A percentile compares a stretch with the other conserved stretches of the same genome.
Evolutionary conservation across 2,329 filamentous ascomycete genomes (phyloP).

Genomic region (Aspergillus calidoustus): DNA sequence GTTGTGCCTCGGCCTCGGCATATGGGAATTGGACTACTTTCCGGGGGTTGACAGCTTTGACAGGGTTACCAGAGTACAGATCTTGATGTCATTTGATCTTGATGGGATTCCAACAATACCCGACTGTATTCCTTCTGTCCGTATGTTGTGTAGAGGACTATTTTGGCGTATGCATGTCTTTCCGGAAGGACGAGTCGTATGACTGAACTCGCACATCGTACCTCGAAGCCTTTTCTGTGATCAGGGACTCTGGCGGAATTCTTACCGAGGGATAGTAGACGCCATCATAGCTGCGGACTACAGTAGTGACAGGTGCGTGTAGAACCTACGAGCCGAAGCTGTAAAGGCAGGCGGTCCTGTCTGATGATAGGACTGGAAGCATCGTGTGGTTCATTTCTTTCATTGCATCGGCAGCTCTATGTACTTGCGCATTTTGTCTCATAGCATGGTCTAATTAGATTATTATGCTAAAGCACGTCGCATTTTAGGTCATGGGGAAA

Average conservation of each 20-base stretch:
- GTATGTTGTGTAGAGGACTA: neutral
- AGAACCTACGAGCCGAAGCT: neutral
- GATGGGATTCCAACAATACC: neutral
- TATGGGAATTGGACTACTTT: neutral
- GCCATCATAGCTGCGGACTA: neutral
- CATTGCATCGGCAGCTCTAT: conserved; percentile 27
- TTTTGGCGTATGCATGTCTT: neutral
- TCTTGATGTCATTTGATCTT: conserved; percentile 3
- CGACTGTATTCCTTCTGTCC: neutral
- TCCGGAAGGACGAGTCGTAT: neutral
- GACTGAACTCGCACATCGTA: neutral
- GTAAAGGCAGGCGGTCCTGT: neutral
- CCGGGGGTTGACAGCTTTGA: neutral
- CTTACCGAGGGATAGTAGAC: neutral
- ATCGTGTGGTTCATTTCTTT: conserved; percentile 23
- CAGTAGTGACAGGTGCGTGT: neutral
- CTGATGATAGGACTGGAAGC: neutral
- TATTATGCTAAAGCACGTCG: conserved; percentile 24
- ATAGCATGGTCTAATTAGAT: conserved; percentile 23
- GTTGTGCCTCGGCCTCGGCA: conserved; percentile 7
- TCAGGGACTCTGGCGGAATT: neutral
- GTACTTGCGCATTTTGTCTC: conserved; percentile 22
- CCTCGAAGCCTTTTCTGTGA: neutral
- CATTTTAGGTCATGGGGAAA: conserved; percentile 25
- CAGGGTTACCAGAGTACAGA: neutral